phyloP scores from a whole-genome alignment of 108 stramenopile species.

The Fragilariopsis cylindrus region DNA sequence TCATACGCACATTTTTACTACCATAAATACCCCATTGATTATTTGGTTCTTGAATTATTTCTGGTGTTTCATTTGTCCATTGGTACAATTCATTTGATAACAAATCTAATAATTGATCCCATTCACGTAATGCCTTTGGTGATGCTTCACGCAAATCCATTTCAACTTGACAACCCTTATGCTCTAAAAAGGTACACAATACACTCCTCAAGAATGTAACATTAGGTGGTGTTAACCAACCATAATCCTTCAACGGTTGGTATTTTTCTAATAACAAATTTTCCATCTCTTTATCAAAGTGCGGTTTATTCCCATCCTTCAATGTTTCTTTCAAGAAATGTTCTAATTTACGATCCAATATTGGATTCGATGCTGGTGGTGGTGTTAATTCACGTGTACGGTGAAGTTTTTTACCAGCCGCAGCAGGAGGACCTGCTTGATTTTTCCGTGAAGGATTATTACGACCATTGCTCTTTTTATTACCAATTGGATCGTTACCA shows the following conservation, averaged over 20 bases:
- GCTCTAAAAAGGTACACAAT: slow-evolving; percentile 1
- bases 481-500: neutral
- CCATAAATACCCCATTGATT: slow-evolving; percentile 23
- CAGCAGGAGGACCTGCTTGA: neutral
- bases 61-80: neutral
- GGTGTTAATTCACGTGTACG: neutral
- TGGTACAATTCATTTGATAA: slow-evolving; percentile 8
- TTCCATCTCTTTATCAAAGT: slow-evolving; percentile 20
- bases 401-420: neutral
- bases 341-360: slow-evolving; percentile 10
- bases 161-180: slow-evolving; percentile 20
- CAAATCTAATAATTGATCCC: slow-evolving; percentile 12
- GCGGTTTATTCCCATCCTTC: neutral
- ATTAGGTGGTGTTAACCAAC: slow-evolving; percentile 11
- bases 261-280: slow-evolving; percentile 6
- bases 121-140: slow-evolving; percentile 11
- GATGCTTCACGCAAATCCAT: slow-evolving; percentile 7
- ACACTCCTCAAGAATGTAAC: slow-evolving; percentile 3
- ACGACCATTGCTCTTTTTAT: neutral
- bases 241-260: neutral
- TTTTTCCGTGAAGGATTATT: neutral
- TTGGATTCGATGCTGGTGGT: slow-evolving; percentile 3
- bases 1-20: slow-evolving; percentile 1
- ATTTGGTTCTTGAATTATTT: slow-evolving; percentile 6
- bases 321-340: slow-evolving; percentile 14